A percentile compares a stretch with the other conserved stretches of the same genome.
Evolutionary conservation across 495 filamentous ascomycete genomes (phyloP).

Genomic region (Chaetomidium leptoderma): DNA sequence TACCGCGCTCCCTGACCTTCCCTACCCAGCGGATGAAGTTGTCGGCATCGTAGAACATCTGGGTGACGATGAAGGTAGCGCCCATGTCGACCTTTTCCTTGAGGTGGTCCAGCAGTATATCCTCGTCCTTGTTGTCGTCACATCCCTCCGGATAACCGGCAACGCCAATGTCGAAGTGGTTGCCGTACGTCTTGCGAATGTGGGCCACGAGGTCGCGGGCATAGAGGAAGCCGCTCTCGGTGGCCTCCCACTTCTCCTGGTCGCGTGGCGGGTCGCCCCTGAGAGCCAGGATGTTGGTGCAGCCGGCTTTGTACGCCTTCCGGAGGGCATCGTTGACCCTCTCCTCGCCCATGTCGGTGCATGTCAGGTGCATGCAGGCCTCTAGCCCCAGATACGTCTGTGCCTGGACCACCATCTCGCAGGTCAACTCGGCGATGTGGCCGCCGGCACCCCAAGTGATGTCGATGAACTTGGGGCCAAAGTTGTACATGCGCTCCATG

Average conservation of each 20-base stretch:
- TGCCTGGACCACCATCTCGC: conserved; percentile 95
- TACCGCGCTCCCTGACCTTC: conserved; percentile 77
- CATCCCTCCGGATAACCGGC: conserved; percentile 96
- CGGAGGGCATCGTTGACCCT: conserved; percentile 86
- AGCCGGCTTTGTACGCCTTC: conserved; percentile 89
- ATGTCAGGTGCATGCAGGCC: conserved; percentile 99
- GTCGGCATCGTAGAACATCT: conserved; percentile 99
- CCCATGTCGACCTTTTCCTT: conserved; percentile 98
- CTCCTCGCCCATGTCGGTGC: conserved; percentile 91
- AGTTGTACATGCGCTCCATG: conserved; percentile 96
- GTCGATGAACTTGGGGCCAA: conserved; percentile 94
- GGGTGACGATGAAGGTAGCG: conserved; percentile 88
- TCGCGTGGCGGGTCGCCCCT: conserved; percentile 94
- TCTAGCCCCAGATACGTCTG: conserved; percentile 96
- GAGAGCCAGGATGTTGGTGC: conserved; percentile 94
- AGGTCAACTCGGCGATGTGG: conserved; percentile 81
- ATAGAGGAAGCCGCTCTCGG: conserved; percentile 82
- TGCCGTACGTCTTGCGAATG: conserved; percentile 81
- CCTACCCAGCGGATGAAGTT: conserved; percentile 88
- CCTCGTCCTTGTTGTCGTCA: conserved; percentile 84
- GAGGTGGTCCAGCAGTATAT: conserved; percentile 81
- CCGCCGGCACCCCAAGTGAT: conserved; percentile 99
- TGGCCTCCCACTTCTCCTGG: conserved; percentile 85
- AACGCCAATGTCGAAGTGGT: conserved; percentile 97
- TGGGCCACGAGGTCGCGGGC: conserved; percentile 92